Base-by-base conservation (phyloP, 768 basidiomycete species). In the Boletus sp. region DNA sequence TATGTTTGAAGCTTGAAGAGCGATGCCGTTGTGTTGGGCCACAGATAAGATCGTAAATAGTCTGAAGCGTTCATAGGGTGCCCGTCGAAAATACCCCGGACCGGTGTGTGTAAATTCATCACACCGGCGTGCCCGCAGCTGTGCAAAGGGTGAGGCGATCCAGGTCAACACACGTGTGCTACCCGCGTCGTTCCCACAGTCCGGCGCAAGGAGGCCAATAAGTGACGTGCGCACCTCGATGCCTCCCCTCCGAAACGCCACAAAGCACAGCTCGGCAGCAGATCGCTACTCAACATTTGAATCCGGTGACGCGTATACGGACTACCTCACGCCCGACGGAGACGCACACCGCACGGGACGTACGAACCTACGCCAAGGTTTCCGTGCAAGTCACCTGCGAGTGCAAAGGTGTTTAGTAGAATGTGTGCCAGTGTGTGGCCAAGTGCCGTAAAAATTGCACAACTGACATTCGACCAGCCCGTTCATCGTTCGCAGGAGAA, bases 131-230 rank as follows among this genome's bases (percentile, higher is more conserved):
- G n/a, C 23, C 38, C 38, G 19, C 40, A 7, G 30, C 50, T 32
- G 23, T 51, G 53, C n/a, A 34, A 29, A 17, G 27, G 47, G 50
- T 41, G 39, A 35, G 19, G 43, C 41, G 9, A 30, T 32, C 14
- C 15, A 9, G 23, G 13, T 45, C 40, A 13, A 23, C 27, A 53
- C 59, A 63, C 57, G 61, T 55, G 64, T 55, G 7, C 38, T 55
- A 42, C 54, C 50, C 38, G 15, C 21, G 8, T 14, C 29, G 3
- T 57, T 63, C 61, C 41, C 65, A 60, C 61, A 54, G 17, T 30
- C 53, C 53, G 59, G 65, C 56, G 50, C 53, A 54, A 58, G 53
- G 64, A 67, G 61, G 53, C 39, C 50, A 40, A 48, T 55, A 65
- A 68, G 66, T 57, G 42, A 38, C 39, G 38, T 47, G 25, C 49